phyloP scores from a whole-genome alignment of 805 yeast genomes.

The Wickerhamiella slavikovae region DNA sequence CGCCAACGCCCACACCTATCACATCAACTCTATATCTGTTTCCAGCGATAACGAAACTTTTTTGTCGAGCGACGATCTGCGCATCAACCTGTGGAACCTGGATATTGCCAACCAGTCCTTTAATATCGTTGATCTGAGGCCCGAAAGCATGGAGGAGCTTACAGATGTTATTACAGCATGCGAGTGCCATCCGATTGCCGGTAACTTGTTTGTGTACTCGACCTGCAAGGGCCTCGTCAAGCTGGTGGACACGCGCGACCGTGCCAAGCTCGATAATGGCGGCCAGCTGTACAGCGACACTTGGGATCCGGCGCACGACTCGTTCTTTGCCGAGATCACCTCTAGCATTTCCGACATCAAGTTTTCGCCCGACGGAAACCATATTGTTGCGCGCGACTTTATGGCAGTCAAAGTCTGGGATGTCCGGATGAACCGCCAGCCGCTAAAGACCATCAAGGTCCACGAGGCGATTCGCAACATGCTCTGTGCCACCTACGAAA shows the following conservation, averaged over 20 bases:
- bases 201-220: slow-evolving; percentile 88
- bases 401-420: slow-evolving; percentile 98
- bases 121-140: slow-evolving; percentile 94
- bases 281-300: slow-evolving; percentile 73
- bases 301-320: slow-evolving; percentile 78
- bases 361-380: slow-evolving; percentile 78
- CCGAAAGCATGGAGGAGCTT: slow-evolving; percentile 95
- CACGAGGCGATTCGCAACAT: slow-evolving; percentile 89
- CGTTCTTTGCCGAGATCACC: slow-evolving; percentile 93
- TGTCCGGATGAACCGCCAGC: slow-evolving; percentile 87
- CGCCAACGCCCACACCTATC: slow-evolving; percentile 95
- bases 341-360: slow-evolving; percentile 84
- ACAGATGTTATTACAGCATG: slow-evolving; percentile 96
- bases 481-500: slow-evolving; percentile 92
- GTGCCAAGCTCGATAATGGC: slow-evolving; percentile 82
- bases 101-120: slow-evolving; percentile 88
- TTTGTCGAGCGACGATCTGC: slow-evolving; percentile 77
- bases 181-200: slow-evolving; percentile 81
- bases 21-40: slow-evolving; percentile 84
- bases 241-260: slow-evolving; percentile 88
- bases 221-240: slow-evolving; percentile 91
- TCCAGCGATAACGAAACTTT: slow-evolving; percentile 94
- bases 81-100: slow-evolving; percentile 90
- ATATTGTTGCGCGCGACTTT: slow-evolving; percentile 92
- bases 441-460: slow-evolving; percentile 81